Percentiles rank a stretch among this genome's conserved stretches.
Conservation (phyloP, 2,329 filamentous ascomycete genomes). For the Fusarium ramigenum region DNA sequence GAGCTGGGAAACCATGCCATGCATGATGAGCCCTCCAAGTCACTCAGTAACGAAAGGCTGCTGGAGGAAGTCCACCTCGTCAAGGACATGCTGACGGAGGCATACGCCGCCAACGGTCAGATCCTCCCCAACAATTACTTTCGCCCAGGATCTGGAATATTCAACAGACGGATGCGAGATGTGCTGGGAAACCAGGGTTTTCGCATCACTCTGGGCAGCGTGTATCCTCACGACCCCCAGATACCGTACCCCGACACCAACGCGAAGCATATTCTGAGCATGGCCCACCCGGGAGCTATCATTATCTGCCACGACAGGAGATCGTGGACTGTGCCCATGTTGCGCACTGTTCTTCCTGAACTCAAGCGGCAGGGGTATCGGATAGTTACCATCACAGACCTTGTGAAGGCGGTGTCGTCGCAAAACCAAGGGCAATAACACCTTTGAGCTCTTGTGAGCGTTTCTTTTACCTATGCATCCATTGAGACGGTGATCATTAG, state of each 20-base stretch:
- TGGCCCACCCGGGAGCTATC: constrained; percentile 79
- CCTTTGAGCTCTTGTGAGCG: background rate
- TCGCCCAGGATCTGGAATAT: constrained; percentile 85
- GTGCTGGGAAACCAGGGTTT: constrained; percentile 71
- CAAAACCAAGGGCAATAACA: constrained; percentile 36
- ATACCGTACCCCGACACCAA: constrained; percentile 76
- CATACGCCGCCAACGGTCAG: constrained; percentile 60
- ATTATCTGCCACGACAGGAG: constrained; percentile 88
- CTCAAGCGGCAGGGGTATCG: constrained; percentile 74
- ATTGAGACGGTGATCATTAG: background rate
- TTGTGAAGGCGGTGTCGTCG: constrained; percentile 59
- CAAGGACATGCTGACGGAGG: constrained; percentile 65
- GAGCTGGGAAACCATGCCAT: constrained; percentile 90
- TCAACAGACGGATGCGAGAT: constrained; percentile 74
- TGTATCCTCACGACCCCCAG: constrained; percentile 94
- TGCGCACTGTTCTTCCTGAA: constrained; percentile 76
- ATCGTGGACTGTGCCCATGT: constrained; percentile 84
- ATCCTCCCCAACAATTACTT: constrained; percentile 72
- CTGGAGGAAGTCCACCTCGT: constrained; percentile 71
- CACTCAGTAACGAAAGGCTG: constrained; percentile 68
- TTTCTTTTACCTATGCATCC: background rate
- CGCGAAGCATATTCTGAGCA: constrained; percentile 81
- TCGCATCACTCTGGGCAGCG: constrained; percentile 78
- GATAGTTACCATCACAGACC: constrained; percentile 75
- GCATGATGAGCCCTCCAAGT: constrained; percentile 80